Evolutionary conservation across 2,329 filamentous ascomycete genomes (phyloP), one percentile per base, ranked within the genome.

Genomic region (Chalaropsis ovoidea): DNA sequence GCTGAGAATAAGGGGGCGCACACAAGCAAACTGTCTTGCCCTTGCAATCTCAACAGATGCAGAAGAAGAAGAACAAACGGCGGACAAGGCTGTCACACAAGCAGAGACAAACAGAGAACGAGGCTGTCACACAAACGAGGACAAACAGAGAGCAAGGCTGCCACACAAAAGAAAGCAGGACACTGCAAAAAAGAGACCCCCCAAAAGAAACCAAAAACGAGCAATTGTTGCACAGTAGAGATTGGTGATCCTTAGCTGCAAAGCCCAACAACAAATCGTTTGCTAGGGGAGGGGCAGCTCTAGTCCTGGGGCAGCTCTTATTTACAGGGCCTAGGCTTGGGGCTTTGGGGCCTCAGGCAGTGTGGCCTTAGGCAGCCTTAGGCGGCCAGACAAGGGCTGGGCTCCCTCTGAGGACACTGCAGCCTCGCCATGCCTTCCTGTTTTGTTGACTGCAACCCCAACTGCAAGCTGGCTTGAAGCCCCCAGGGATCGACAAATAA

Each of bases 191-290:
- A 43, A 43, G 42, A 43, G 31, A 7, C 31, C 7, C 3, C 7
- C 31, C 3, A 11, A n/a, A 10, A 43, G 11, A 43, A 43, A 13
- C 8, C 3, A 10, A 43, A 43, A 47, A 47, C 43, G 15, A 47
- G 43, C 27, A 52, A 3, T 27, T 52, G 31, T 27, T n/a, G 31
- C 27, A 11, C 39, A 35, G 54, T 13, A 31, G n/a, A 35, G 39
- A 39, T 8, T n/a, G 22, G 27, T 3, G 22, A 56, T 24, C 24
- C 27, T 11, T 49, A 49, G 10, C 47, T 27, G 11, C 19, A 52
- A 52, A 15, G 54, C 27, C 54, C 54, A 58, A 58, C 54, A 58
- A 58, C 19, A 24, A 54, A 58, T 35, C 31, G 17, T 58, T 58
- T 35, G 24, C 54, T 58, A 13, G 27, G 52, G 15, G 15, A 4